Conservation (phyloP, 2,329 filamentous ascomycete species). For the Colletotrichum sp. region DNA sequence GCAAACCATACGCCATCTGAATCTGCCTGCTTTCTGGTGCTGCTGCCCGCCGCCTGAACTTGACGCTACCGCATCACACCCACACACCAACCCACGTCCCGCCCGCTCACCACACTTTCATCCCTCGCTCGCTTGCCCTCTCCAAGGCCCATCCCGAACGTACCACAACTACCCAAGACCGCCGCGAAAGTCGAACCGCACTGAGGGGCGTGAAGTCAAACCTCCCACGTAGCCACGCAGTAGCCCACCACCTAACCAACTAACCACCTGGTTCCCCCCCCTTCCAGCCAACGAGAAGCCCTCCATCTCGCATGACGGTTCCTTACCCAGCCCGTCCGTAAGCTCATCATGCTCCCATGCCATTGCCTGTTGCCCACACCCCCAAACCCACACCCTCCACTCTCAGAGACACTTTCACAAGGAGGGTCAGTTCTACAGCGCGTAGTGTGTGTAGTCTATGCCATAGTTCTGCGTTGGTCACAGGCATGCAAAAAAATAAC, state of each 20-base stretch:
- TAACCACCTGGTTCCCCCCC: background rate
- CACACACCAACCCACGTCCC: background rate
- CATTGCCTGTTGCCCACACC: background rate
- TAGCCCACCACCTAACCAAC: background rate
- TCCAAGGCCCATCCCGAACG: constrained; percentile 16
- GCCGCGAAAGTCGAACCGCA: background rate
- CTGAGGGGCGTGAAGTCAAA: background rate
- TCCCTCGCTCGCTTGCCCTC: background rate
- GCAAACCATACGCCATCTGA: background rate
- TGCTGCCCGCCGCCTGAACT: background rate
- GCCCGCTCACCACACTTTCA: background rate
- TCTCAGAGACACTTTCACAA: background rate
- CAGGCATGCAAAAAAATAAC: background rate
- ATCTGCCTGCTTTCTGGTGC: background rate
- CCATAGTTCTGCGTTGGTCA: constrained; percentile 8
- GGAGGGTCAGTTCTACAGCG: background rate
- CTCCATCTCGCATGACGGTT: constrained; percentile 18
- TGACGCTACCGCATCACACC: background rate
- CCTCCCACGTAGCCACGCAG: background rate
- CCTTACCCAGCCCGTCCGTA: constrained; percentile 8
- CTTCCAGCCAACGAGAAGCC: constrained; percentile 18
- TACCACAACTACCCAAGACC: constrained; percentile 7
- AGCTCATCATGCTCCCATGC: constrained; percentile 3
- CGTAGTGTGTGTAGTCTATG: background rate
- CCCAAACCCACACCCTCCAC: background rate